Percentiles rank a stretch among this genome's conserved stretches.
Evolutionary conservation across 768 basidiomycete species (phyloP).

Genomic region (Lanmaoa pseudosensibilis): DNA sequence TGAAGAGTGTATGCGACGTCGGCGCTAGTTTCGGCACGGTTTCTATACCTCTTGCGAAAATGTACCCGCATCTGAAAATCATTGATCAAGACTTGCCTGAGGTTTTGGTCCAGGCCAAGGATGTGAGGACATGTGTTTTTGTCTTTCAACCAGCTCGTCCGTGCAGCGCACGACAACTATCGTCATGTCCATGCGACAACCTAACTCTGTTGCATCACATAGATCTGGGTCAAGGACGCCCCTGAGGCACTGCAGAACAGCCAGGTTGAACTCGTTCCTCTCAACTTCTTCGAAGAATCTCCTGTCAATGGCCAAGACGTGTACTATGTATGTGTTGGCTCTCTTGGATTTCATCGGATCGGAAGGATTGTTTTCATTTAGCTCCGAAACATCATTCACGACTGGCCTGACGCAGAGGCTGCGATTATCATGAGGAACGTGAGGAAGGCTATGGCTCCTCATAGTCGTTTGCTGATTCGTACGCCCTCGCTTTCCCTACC

Average conservation of each 20-base stretch:
- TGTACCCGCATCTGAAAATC: conserved; percentile 29
- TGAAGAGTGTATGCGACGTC: conserved; percentile 29
- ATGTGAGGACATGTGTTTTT: conserved; percentile 7
- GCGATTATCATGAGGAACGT: conserved; percentile 33
- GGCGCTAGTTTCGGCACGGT: conserved; percentile 32
- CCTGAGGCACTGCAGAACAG: conserved; percentile 19
- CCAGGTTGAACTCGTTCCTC: conserved; percentile 15
- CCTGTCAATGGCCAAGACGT: conserved; percentile 20
- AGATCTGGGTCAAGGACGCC: conserved; percentile 20
- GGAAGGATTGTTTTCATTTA: background rate
- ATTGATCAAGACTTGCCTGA: conserved; percentile 31
- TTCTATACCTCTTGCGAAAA: conserved; percentile 28
- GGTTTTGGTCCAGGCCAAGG: conserved; percentile 23
- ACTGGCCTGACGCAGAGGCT: conserved; percentile 39
- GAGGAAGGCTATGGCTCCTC: conserved; percentile 27
- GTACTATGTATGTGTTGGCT: conserved; percentile 25
- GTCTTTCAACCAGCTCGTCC: background rate
- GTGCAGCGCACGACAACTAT: background rate
- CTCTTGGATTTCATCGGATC: background rate
- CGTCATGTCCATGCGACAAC: background rate
- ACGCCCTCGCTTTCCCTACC: background rate
- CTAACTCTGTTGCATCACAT: background rate
- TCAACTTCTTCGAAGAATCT: conserved; percentile 22
- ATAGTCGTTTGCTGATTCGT: conserved; percentile 37
- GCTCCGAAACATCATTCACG: conserved; percentile 33